These are phyloP conservation scores for Coprinopsis marcescibilis DNA, from an alignment of 768 basidiomycete genomes.

Conservation along the genomic window DNA sequence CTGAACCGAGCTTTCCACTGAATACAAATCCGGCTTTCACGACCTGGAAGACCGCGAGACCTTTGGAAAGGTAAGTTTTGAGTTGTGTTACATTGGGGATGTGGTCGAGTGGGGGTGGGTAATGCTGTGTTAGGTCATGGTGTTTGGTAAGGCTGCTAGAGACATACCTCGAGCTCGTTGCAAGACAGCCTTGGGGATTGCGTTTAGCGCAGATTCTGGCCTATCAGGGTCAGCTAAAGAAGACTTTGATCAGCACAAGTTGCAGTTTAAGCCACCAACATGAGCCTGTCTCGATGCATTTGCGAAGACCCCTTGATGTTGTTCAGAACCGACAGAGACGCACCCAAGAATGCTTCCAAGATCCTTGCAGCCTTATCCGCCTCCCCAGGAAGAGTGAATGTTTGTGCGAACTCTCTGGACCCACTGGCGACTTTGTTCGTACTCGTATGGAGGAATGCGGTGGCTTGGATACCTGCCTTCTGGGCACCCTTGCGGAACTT, in stretches of 20 bases:
- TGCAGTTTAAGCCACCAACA: slow-evolving; percentile 3
- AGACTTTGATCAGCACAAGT: slow-evolving; percentile 10
- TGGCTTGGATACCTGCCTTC: slow-evolving; percentile 78
- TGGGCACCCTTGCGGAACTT: slow-evolving; percentile 77
- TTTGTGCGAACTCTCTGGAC: slow-evolving; percentile 73
- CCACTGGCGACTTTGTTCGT: slow-evolving; percentile 66
- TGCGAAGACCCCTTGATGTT: neutral
- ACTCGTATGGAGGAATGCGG: slow-evolving; percentile 65
- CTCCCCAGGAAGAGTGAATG: slow-evolving; percentile 87
- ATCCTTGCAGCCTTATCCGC: slow-evolving; percentile 93
- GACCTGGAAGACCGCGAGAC: slow-evolving; percentile 92
- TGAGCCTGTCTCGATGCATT: no score
- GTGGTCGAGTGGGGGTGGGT: no score
- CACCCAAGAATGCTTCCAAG: slow-evolving; percentile 85
- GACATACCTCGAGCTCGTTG: slow-evolving; percentile 77
- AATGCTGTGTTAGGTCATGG: no score
- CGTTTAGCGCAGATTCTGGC: slow-evolving; percentile 87
- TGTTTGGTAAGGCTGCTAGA: neutral
- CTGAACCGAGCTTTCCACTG: slow-evolving; percentile 91
- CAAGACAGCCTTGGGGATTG: slow-evolving; percentile 90
- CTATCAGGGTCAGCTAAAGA: slow-evolving; percentile 76
- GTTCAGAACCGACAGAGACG: slow-evolving; percentile 15
- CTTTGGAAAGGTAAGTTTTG: slow-evolving; percentile 30
- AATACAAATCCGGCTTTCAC: slow-evolving; percentile 93
- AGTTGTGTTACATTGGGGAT: slow-evolving; percentile 2